A percentile compares a stretch with the other conserved stretches of the same genome.
phyloP scores from a whole-genome alignment of 1,284 basidiomycete genomes.

The Albatrellus sp. region DNA sequence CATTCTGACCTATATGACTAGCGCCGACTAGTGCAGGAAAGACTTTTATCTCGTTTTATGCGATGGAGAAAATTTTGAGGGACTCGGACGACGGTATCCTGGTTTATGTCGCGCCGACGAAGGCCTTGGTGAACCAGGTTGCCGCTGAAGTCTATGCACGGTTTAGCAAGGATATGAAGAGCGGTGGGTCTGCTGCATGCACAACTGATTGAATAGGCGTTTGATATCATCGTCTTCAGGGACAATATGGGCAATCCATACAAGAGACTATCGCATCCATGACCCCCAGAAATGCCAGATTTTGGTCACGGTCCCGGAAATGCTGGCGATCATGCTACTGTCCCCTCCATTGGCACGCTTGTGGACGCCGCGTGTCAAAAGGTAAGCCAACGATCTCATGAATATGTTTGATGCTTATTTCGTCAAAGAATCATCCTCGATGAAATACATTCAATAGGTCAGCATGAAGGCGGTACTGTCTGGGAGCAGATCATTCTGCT shows the following conservation, averaged over 20 bases:
- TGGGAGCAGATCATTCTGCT: slow-evolving; percentile 62
- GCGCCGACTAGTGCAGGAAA: slow-evolving; percentile 63
- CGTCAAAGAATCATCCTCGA: slow-evolving; percentile 50
- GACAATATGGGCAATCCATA: slow-evolving; percentile 56
- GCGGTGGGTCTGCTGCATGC: slow-evolving; percentile 24
- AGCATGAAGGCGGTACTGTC: slow-evolving; percentile 52
- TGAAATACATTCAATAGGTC: slow-evolving; percentile 62
- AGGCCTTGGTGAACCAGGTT: slow-evolving; percentile 57
- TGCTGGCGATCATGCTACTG: slow-evolving; percentile 54
- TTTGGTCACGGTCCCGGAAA: slow-evolving; percentile 58
- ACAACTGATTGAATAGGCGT: neutral
- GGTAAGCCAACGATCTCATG: slow-evolving; percentile 22
- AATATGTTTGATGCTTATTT: neutral
- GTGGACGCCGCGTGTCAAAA: slow-evolving; percentile 52
- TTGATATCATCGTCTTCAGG: slow-evolving; percentile 19
- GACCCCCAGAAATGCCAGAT: slow-evolving; percentile 59
- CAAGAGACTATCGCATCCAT: slow-evolving; percentile 52
- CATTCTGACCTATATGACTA: slow-evolving; percentile 13
- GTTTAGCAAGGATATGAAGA: slow-evolving; percentile 45
- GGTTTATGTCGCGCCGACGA: slow-evolving; percentile 66
- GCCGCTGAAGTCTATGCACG: slow-evolving; percentile 61
- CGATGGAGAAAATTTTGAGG: slow-evolving; percentile 56
- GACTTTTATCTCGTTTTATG: slow-evolving; percentile 66
- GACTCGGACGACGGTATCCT: slow-evolving; percentile 50
- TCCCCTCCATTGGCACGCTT: slow-evolving; percentile 45